Evolutionary conservation across 2,329 filamentous ascomycete genomes (phyloP).

Genomic region (Shiraia sp.): DNA sequence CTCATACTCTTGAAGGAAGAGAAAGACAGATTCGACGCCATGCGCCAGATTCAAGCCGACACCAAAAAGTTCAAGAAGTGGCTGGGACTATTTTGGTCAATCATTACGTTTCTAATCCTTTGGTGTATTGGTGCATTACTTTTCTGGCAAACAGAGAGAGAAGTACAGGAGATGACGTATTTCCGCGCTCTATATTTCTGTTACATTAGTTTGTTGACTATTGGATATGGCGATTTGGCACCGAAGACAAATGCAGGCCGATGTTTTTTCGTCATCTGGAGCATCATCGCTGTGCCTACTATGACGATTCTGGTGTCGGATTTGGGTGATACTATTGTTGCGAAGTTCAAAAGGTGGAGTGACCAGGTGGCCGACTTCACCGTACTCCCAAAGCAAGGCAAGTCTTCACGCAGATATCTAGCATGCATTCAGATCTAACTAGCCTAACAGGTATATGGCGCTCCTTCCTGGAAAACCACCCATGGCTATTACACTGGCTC

Average conservation of each 20-base stretch:
- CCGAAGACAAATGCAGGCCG: constrained; percentile 78
- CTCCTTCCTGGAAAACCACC: constrained; percentile 54
- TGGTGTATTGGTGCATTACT: constrained; percentile 81
- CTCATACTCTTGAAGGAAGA: constrained; percentile 61
- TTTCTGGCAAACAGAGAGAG: constrained; percentile 66
- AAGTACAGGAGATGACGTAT: constrained; percentile 66
- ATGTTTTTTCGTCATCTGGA: constrained; percentile 94
- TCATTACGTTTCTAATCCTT: constrained; percentile 69
- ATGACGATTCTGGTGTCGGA: constrained; percentile 72
- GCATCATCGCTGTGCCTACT: constrained; percentile 79
- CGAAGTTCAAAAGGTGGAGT: constrained; percentile 65
- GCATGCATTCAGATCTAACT: neutral
- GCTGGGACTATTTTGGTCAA: constrained; percentile 71
- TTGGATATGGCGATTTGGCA: constrained; percentile 82
- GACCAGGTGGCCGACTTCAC: constrained; percentile 67
- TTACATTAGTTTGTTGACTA: constrained; percentile 80
- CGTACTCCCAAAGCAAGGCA: constrained; percentile 62
- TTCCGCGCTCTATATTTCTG: constrained; percentile 85
- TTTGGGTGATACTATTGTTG: constrained; percentile 78
- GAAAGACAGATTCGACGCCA: constrained; percentile 73
- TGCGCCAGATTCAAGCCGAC: constrained; percentile 76
- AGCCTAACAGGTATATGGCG: constrained; percentile 50
- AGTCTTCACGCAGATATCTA: neutral
- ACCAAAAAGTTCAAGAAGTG: constrained; percentile 71
- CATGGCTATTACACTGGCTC: constrained; percentile 46